Base-by-base conservation (phyloP, 495 filamentous ascomycete species). In the Rusavskia elegans region DNA sequence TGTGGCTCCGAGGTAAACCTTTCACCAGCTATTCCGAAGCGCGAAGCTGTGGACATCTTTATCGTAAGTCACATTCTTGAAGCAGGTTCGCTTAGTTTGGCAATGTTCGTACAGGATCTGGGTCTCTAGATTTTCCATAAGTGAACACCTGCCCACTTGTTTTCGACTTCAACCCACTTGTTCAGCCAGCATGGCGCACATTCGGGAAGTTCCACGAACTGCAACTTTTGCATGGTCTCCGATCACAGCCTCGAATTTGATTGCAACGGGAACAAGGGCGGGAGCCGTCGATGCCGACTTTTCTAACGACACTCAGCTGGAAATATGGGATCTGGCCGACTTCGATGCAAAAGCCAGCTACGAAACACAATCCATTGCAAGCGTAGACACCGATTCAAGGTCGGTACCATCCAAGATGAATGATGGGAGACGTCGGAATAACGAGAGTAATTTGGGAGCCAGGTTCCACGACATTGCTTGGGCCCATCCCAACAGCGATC, bases 401-500 rank as follows among this genome's bases (percentile, higher is more conserved):
- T 94, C 78, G 61, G 68, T 53, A 11, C 49, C 16, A 30, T 0
- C 36, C 35, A 13, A 23, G 11, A 13, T 14, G 13, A 10, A 20
- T 49, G 10, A 21, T 19, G 7, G 16, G 17, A 17, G 10, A 54
- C 48, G 19, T 14, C 13, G 14, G 25, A 27, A 27, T 27, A 27
- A 45, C 50, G 16, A 14, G n/a, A 27, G 37, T 41, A 17, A 27
- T 48, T 17, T 32, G 45, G 3, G 13, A 50, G 62, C 48, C 59
- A 95, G 92, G 54, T 99, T 99, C 71, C 88, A 97, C 64, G 90
- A 97, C 63, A 83, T 99, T 60, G 89, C 89, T 49, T 99, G 92
- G 92, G 82, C 85, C 35, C 77, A 82, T 59, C 81, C 83, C 45
- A 84, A 79, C 55, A 81, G 83, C 46, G 82, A 85, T 51, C 76